phyloP scores from a whole-genome alignment of 1,284 basidiomycete species.

The Tremellales sp. region DNA sequence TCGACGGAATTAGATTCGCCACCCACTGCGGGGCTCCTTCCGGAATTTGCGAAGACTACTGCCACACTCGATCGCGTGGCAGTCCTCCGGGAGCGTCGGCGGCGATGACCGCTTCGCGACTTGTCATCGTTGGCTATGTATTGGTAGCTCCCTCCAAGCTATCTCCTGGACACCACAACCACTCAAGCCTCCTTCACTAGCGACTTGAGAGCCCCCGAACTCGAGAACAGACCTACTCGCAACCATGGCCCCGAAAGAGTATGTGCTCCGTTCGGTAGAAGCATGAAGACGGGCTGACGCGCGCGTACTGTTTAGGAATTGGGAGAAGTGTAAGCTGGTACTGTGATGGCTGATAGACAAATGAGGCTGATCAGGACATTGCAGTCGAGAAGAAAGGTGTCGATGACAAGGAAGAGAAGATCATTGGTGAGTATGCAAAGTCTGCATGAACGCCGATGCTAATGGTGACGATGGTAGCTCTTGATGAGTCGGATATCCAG shows the following conservation, averaged over 20 bases:
- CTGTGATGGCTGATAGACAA: not conserved
- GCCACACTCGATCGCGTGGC: conserved; percentile 9
- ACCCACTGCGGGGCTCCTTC: no score
- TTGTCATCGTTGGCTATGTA: conserved; percentile 28
- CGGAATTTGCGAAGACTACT: no score
- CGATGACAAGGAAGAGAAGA: conserved; percentile 85
- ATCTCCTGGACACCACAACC: not conserved
- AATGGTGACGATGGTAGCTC: conserved; percentile 54
- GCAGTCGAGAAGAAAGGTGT: conserved; percentile 72
- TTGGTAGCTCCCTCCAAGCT: not conserved
- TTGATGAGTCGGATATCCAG: conserved; percentile 98
- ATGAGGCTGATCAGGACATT: not conserved
- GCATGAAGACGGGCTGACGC: conserved; percentile 12
- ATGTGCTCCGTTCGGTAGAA: conserved; percentile 27
- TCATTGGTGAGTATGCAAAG: conserved; percentile 61
- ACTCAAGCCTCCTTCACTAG: not conserved
- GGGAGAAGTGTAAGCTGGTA: conserved; percentile 81
- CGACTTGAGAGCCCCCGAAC: not conserved
- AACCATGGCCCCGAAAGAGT: conserved; percentile 75
- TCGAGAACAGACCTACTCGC: not conserved
- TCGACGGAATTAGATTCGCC: no score
- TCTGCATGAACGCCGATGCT: not conserved
- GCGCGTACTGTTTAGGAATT: conserved; percentile 62
- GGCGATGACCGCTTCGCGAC: conserved; percentile 15
- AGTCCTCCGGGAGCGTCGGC: conserved; percentile 4